Percentiles rank a stretch among this genome's conserved stretches.
Evolutionary conservation across 371 early-diverging fungal genomes (phyloP).

Genomic region (Actinomortierella ambigua): DNA sequence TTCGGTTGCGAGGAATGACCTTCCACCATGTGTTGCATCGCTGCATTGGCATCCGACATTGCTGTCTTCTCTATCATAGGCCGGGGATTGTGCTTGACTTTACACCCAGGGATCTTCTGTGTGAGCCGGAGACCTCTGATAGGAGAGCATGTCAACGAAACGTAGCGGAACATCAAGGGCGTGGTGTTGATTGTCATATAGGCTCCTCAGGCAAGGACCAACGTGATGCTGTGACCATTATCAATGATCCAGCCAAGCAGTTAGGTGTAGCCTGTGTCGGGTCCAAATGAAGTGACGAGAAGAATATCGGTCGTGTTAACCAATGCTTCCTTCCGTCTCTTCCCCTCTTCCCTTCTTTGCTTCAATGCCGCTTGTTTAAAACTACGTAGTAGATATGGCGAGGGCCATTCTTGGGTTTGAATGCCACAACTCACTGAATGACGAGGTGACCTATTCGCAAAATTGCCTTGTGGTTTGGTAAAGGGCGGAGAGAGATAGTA

Average conservation of each 20-base stretch:
- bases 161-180: constrained; percentile 53
- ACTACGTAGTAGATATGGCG: constrained; percentile 65
- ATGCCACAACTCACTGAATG: constrained; percentile 61
- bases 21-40: constrained; percentile 10
- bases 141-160: constrained; percentile 64
- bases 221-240: constrained; percentile 58
- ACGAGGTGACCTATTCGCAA: constrained; percentile 62
- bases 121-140: constrained; percentile 67
- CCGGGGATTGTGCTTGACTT: constrained; percentile 63
- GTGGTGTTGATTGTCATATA: constrained; percentile 46
- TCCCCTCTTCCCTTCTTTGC: no score
- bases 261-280: constrained; percentile 54
- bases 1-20: constrained; percentile 13
- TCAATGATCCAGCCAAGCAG: constrained; percentile 52
- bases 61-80: constrained; percentile 67
- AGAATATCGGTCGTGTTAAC: constrained; percentile 51
- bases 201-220: constrained; percentile 70
- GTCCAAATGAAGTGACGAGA: constrained; percentile 59
- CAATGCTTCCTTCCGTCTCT: constrained; percentile 18
- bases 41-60: constrained; percentile 59
- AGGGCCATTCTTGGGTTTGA: constrained; percentile 67
- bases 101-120: constrained; percentile 70
- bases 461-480: no score
- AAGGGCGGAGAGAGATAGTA: no score
- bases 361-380: no score